Base-by-base conservation (phyloP, 371 early-diverging fungal species). In the Massospora cicadina region DNA sequence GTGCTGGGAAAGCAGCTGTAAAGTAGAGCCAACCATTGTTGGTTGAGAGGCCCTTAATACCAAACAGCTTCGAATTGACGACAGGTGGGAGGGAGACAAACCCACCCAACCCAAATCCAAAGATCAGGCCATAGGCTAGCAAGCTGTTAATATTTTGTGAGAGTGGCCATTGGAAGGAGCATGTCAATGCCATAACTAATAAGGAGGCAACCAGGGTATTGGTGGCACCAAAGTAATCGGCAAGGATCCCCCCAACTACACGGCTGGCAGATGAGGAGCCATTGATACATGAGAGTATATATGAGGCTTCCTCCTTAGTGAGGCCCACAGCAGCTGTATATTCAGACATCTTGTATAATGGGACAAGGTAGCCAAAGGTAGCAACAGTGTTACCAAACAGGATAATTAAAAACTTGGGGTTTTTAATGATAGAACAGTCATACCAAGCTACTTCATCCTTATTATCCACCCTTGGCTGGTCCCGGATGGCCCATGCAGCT, bases 121-220 rank as follows among this genome's bases (percentile, higher is more conserved):
- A 80, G 3, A 79, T 56, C 1, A 82, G 53, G 21, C 79, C 72
- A 65, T 79, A 79, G 3, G 75, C 69, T 5, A 77, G 70, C 66
- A 76, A 76, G 0, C 71, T 70, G 0, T 73, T 79, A 12, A 74
- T 68, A 0, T 68, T 71, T 10, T 72, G 74, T 1, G 82, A 71
- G 67, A 80, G 77, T n/a, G 80, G 80, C 87, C 87, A 87, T 33
- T 85, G 70, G 24, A 80, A 67, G 5, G 84, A 65, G 2, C 77
- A 72, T 57, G 77, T 73, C 0, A 81, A 60, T 7, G 77, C 76
- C 1, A 78, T 74, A 1, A 76, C 57, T 29, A 74, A 63, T 0
- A 79, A 68, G 58, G 79, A 80, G 2, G 77, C 55, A 7, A 69
- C 65, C 24, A 80, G 69, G 0, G 77, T 71, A 61, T 81, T 81